These are phyloP conservation scores for Areca catechu DNA, from an alignment of 176 grass and related monocot genomes.

Conservation along the genomic window DNA sequence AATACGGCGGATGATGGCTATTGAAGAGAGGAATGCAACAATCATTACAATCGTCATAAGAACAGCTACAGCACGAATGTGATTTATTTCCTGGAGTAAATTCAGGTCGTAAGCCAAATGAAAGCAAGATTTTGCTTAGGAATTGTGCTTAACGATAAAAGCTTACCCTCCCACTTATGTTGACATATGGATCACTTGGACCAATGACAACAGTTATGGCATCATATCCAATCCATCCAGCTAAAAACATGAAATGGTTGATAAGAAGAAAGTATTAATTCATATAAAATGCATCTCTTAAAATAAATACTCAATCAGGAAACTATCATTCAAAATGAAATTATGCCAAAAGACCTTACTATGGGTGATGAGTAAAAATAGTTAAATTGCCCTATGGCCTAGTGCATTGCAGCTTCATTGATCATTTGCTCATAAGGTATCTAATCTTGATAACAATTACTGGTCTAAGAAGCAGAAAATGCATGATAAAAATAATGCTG, in stretches of 20 bases:
- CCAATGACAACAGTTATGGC: conserved; percentile 93
- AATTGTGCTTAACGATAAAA: conserved; percentile 2
- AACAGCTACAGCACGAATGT: conserved; percentile 60
- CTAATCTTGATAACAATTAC: no score
- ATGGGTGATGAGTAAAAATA: no score
- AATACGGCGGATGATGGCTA: conserved; percentile 83
- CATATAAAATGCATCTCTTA: not conserved
- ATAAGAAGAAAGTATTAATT: not conserved
- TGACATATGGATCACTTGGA: conserved; percentile 79
- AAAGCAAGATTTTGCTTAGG: conserved; percentile 6
- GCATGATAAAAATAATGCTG: no score
- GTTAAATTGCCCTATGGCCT: no score
- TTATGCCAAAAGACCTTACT: not conserved
- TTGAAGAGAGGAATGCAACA: conserved; percentile 71
- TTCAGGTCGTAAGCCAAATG: conserved; percentile 13
- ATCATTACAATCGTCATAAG: conserved; percentile 92
- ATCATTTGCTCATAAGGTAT: no score
- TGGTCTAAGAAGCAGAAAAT: no score
- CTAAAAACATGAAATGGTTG: conserved; percentile 36
- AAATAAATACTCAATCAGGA: not conserved
- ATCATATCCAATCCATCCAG: conserved; percentile 90
- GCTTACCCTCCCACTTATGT: conserved; percentile 67
- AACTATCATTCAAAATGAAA: conserved; percentile 1
- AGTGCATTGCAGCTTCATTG: no score
- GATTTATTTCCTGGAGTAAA: conserved; percentile 68